Base-by-base conservation (phyloP, 1,284 basidiomycete species). In the Rhodotorula sp. region DNA sequence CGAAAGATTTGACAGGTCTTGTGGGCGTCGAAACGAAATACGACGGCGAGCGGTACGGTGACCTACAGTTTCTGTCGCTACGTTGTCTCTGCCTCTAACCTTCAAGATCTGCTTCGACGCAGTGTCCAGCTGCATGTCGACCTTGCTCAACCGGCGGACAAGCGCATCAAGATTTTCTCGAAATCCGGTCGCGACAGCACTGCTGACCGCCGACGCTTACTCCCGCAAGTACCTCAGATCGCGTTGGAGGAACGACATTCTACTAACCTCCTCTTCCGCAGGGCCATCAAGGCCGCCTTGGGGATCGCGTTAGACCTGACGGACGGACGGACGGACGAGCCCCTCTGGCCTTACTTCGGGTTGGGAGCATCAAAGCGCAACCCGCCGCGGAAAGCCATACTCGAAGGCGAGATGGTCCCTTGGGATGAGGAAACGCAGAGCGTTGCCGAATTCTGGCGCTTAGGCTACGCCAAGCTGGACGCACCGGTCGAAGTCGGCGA, bases 1-100 rank as follows among this genome's bases (percentile, higher is more conserved):
- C 71, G 3, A 72, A 61, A 58, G 75, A 77, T 18, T 70, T 80
- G 1, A 82, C 84, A 2, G 79, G 83, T 8, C 81, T 79, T 60
- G 82, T 92, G 4, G 93, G 89, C 87, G 90, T 88, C 1, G 93
- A 95, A 81, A 91, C 87, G 2, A 95, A 95, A 80, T 93, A 93
- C 79, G 93, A 95, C 72, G 93, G 93, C 10, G 92, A 94, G 80
- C 85, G 92, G 78, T 90, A 14, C 49, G 64, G 19, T n/a, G 10
- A 10, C 23, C 6, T 43, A 21, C 21, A 23, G 3, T 21, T 28
- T 12, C 31, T 26, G 28, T 10, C 10, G 1, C 3, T 2, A 5
- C 16, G 8, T 7, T 10, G 5, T 5, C 26, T 28, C 26, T 43
- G 18, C 57, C 8, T n/a, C 23, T n/a, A 3, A 43, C 45, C 23